Evolutionary conservation across 2,329 filamentous ascomycete genomes (phyloP), one percentile per base, ranked within the genome.

Genomic region (Aspergillus oerlinghausenensis): DNA sequence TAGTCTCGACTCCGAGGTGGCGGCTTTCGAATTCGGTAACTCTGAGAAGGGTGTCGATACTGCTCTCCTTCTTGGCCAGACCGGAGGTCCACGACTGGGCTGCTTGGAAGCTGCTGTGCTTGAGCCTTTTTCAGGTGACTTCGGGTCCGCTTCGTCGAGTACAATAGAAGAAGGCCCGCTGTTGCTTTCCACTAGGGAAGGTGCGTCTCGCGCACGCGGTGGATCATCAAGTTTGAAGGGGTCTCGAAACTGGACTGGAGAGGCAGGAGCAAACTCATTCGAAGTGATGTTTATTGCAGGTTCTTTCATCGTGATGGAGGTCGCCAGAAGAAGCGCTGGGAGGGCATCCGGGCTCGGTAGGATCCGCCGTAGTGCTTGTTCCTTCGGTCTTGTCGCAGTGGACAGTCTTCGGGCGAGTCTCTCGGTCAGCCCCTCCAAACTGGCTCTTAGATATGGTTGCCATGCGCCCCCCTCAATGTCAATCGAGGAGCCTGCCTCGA

Each of bases 261-360:
- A 61, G 8, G 28, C 49, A 47, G 59, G 57, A n/a, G 51, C 49
- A 8, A 58, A 68, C 55, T 67, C 60, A 49, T 65, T 61, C 58
- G 70, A 63, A 52, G 62, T 58, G 23, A 50, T 42, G n/a, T 59
- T 63, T 52, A 67, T 61, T 50, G 70, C 61, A 32, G 57, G 51
- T 40, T 65, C 56, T 45, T 62, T 64, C 28, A 58, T 61, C 5
- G 62, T 67, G 40, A 78, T 63, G 10, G 70, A 70, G 7, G 73
- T 70, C 45, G 79, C 79, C 51, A 81, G 71, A 43, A 83, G 65
- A 45, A 84, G 71, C 47, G 78, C 80, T 38, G 81, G 80, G 49
- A 71, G 69, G 58, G 75, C 69, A 60, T 74, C 73, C 17, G 71
- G 65, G 54, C 77, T 73, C 38, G 78, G 76, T 25, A 76, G 65